phyloP scores from a whole-genome alignment of 257 asterid species.

The Gentiana dahurica region DNA sequence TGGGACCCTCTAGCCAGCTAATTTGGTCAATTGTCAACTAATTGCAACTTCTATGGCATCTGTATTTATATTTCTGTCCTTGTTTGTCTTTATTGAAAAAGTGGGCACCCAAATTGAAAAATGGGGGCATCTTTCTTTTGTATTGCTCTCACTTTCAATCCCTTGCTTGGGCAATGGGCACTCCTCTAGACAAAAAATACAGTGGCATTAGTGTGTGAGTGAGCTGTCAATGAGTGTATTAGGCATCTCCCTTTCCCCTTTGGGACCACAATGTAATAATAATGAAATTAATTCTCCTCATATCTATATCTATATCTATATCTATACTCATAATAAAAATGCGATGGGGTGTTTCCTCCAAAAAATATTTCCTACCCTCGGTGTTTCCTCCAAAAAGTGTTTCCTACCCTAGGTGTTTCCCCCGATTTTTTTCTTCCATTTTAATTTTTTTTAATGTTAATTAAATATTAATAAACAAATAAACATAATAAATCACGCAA shows the following conservation, averaged over 20 bases:
- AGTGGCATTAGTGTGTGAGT: slow-evolving; percentile 11
- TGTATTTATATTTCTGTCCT: background rate
- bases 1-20: slow-evolving; percentile 23
- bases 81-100: slow-evolving; percentile 6
- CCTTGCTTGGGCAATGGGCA: slow-evolving; percentile 2
- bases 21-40: slow-evolving; percentile 1
- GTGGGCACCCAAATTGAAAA: slow-evolving; percentile 4
- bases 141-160: slow-evolving; percentile 11
- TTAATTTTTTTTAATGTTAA: too few species aligned
- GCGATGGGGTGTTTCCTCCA: too few species aligned
- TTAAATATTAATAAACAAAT: too few species aligned
- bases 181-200: slow-evolving; percentile 9
- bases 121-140: slow-evolving; percentile 6
- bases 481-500: too few species aligned
- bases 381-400: too few species aligned
- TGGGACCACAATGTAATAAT: slow-evolving; percentile 8
- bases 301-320: too few species aligned
- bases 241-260: slow-evolving; percentile 11
- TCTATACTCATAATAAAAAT: too few species aligned
- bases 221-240: slow-evolving; percentile 36
- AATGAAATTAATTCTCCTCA: background rate
- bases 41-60: slow-evolving; percentile 1
- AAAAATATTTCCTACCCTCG: too few species aligned
- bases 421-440: too few species aligned
- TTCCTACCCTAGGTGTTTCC: too few species aligned